Conservation (phyloP, 495 filamentous ascomycete species). For the Lasiosphaeria miniovina region DNA sequence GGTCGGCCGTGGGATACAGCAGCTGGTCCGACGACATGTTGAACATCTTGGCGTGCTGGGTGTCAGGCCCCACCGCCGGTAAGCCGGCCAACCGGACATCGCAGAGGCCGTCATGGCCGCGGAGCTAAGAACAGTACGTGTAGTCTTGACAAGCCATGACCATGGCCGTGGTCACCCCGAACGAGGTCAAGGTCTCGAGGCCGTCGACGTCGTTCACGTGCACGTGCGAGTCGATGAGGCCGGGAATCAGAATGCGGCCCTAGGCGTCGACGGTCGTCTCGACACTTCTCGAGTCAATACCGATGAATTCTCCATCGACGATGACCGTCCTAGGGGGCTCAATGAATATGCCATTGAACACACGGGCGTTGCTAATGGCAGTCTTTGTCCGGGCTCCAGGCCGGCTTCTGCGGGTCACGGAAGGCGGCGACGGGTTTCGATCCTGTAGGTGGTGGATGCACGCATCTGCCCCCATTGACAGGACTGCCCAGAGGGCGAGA, state of each 20-base stretch:
- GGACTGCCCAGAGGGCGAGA: too few relatives aligned
- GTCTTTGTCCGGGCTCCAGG: background rate
- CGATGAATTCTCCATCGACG: background rate
- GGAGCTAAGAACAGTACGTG: constrained; percentile 24
- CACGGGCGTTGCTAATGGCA: background rate
- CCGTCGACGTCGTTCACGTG: constrained; percentile 23
- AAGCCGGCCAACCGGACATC: constrained; percentile 28
- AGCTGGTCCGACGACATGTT: constrained; percentile 18
- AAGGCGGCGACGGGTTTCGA: too few relatives aligned
- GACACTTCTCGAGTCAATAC: background rate
- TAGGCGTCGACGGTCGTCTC: constrained; percentile 24
- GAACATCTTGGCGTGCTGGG: constrained; percentile 20
- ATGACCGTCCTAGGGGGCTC: background rate
- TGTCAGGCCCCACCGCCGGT: constrained; percentile 21
- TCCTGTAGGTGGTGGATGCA: too few relatives aligned
- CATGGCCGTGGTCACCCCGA: constrained; percentile 37
- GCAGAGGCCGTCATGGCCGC: constrained; percentile 26
- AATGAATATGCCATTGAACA: background rate
- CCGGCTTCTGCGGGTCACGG: too few relatives aligned
- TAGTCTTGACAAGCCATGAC: constrained; percentile 35
- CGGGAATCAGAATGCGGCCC: constrained; percentile 33
- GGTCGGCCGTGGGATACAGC: constrained; percentile 26
- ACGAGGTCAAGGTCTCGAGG: constrained; percentile 27
- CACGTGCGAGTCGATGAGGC: constrained; percentile 36
- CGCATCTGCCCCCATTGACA: too few relatives aligned